These are phyloP conservation scores for Populus ilicifolia DNA, from an alignment of 345 rosid genomes.

Conservation along the genomic window DNA sequence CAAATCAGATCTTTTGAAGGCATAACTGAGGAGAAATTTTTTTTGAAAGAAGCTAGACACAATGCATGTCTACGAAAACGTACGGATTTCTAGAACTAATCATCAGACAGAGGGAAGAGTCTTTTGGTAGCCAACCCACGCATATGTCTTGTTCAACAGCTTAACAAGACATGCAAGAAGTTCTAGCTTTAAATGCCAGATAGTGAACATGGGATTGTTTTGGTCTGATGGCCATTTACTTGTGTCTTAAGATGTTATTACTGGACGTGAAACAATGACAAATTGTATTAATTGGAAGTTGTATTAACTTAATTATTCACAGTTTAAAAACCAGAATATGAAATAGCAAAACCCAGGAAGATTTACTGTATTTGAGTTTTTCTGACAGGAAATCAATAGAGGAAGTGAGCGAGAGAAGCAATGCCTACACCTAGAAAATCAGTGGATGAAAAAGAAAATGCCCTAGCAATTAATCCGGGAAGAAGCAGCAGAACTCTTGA, in stretches of 20 bases:
- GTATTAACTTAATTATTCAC: neutral
- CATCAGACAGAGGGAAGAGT: neutral
- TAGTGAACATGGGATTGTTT: too few relatives aligned
- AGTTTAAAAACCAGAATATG: neutral
- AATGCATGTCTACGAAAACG: neutral
- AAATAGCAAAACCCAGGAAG: neutral
- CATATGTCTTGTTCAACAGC: too few relatives aligned
- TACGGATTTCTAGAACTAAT: neutral
- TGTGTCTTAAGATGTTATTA: too few relatives aligned
- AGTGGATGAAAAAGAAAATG: neutral
- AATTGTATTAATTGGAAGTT: neutral
- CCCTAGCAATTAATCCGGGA: neutral
- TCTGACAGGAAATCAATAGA: neutral
- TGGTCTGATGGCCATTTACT: too few relatives aligned
- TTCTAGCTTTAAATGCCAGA: too few relatives aligned
- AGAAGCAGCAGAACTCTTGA: neutral
- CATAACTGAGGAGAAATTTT: neutral
- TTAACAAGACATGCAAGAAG: too few relatives aligned
- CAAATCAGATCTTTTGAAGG: neutral
- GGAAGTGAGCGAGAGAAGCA: neutral
- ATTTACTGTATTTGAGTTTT: neutral
- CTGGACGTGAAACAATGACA: neutral
- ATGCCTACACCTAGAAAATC: neutral
- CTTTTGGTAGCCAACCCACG: too few relatives aligned
- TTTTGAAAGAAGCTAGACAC: neutral